phyloP scores from a whole-genome alignment of 2,329 filamentous ascomycete genomes.

The Ophiostoma australiae region DNA sequence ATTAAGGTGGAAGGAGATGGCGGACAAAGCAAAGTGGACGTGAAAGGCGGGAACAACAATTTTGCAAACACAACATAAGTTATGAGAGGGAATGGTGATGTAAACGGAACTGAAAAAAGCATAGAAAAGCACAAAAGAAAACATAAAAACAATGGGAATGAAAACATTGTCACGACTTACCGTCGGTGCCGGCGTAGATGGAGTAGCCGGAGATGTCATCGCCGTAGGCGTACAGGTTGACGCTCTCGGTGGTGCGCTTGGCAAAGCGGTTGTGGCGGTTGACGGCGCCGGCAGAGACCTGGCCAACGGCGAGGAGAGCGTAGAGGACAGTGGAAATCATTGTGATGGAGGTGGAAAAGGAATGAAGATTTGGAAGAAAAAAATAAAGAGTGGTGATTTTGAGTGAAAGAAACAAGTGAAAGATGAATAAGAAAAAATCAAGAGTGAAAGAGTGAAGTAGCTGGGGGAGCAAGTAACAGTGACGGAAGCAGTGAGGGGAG shows the following conservation, averaged over 20 bases:
- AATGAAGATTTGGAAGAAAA: not conserved
- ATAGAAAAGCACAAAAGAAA: not conserved
- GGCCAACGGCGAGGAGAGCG: conserved; percentile 12
- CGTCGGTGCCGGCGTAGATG: conserved; percentile 11
- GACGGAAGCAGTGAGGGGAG: not conserved
- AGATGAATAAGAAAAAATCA: not conserved
- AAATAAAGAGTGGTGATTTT: not conserved
- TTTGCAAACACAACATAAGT: not conserved
- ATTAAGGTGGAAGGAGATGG: no score
- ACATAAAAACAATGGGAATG: not conserved
- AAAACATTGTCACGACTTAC: not conserved
- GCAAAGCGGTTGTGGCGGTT: not conserved
- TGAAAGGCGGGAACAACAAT: no score
- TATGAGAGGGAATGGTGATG: not conserved
- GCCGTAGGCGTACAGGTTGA: conserved; percentile 17
- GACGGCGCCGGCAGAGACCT: not conserved
- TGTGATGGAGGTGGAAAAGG: not conserved
- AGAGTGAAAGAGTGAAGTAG: not conserved
- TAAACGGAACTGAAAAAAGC: no score
- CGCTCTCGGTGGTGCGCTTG: conserved; percentile 18
- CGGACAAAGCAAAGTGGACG: no score
- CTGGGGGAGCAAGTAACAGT: not conserved
- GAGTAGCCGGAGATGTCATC: conserved; percentile 4
- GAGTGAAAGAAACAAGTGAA: not conserved
- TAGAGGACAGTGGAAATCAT: not conserved